Percentiles rank a stretch among this genome's conserved stretches.
Conservation (phyloP, 768 basidiomycete species). For the Harrya chromipes region DNA sequence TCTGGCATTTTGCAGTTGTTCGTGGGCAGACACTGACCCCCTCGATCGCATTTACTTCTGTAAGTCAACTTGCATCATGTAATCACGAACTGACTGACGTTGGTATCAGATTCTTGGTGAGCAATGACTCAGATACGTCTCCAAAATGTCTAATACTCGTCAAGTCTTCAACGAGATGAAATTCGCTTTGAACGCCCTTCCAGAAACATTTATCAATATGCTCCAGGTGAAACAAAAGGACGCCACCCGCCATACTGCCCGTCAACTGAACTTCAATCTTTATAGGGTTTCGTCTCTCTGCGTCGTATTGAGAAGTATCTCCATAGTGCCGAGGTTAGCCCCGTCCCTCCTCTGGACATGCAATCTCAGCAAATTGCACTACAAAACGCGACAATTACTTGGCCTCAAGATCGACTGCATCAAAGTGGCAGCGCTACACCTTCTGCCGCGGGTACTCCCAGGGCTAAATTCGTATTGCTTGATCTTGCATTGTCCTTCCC, state of each 20-base stretch:
- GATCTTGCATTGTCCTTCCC: slow-evolving; percentile 81
- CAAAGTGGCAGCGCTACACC: slow-evolving; percentile 44
- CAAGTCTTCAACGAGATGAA: slow-evolving; percentile 85
- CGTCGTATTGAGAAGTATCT: slow-evolving; percentile 92
- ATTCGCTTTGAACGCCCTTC: slow-evolving; percentile 82
- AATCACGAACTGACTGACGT: background rate
- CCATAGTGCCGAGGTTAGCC: slow-evolving; percentile 63
- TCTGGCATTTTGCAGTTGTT: slow-evolving; percentile 73
- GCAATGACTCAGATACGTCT: slow-evolving; percentile 1
- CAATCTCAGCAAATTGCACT: slow-evolving; percentile 66
- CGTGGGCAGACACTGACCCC: slow-evolving; percentile 70
- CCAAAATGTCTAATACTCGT: background rate
- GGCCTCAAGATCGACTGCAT: slow-evolving; percentile 72
- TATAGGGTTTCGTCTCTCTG: slow-evolving; percentile 74
- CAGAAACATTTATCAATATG: slow-evolving; percentile 88
- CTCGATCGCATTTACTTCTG: slow-evolving; percentile 78
- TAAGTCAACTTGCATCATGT: slow-evolving; percentile 27
- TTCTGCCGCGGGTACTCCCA: slow-evolving; percentile 68
- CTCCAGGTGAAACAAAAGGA: slow-evolving; percentile 53
- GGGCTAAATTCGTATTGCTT: slow-evolving; percentile 74
- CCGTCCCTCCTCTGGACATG: slow-evolving; percentile 53
- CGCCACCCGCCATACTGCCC: background rate
- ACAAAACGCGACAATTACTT: slow-evolving; percentile 84
- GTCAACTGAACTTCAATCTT: background rate
- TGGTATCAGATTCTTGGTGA: slow-evolving; percentile 40